Base-by-base conservation (phyloP, 2,329 filamentous ascomycete genomes). In the Sporothrix globosa region DNA sequence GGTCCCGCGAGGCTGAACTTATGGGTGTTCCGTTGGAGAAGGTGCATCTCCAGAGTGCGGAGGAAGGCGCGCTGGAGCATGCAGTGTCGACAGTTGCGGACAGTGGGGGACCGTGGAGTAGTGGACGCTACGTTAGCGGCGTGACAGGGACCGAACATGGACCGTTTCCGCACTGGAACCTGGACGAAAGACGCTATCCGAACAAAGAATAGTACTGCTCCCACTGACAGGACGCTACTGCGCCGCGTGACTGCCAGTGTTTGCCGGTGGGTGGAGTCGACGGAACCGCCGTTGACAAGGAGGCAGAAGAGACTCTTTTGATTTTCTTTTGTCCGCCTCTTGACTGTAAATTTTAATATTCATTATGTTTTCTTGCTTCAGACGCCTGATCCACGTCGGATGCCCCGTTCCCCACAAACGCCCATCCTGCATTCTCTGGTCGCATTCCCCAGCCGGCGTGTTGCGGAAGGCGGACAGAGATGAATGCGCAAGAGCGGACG, bases 11-110 rank as follows among this genome's bases (percentile, higher is more conserved):
- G 53, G 53, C 27, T 56, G 53, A 19, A 56, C 56, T 44, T 61
- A 61, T 61, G 56, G 56, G 56, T 34, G 56, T 61, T 61, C 56
- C 56, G 56, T 61, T 44, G 56, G 56, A 44, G 56, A 60, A 41
- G 30, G 30, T 41, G 24, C 53, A 10, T 17, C 53, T 56, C 53
- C 53, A 56, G 30, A 39, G 9, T 13, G 34, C 34, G 9, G 19
- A n/a, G 54, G 54, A 60, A 60, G 34, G 30, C 5, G 34, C 10
- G 17, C n/a, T 39, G 56, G 39, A 21, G 34, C n/a, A n/a, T n/a
- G n/a, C n/a, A n/a, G n/a, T n/a, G n/a, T n/a, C n/a, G 27, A 3
- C 27, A 30, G 27, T 2, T 4, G 27, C n/a, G 27, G 27, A 30
- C 27, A 30, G 27, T 30, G 27, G 27, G 5, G 27, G 27, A n/a